These are phyloP conservation scores for Rhododendron ferrugineum DNA, from an alignment of 148 eudicot genomes.

Conservation along the genomic window DNA sequence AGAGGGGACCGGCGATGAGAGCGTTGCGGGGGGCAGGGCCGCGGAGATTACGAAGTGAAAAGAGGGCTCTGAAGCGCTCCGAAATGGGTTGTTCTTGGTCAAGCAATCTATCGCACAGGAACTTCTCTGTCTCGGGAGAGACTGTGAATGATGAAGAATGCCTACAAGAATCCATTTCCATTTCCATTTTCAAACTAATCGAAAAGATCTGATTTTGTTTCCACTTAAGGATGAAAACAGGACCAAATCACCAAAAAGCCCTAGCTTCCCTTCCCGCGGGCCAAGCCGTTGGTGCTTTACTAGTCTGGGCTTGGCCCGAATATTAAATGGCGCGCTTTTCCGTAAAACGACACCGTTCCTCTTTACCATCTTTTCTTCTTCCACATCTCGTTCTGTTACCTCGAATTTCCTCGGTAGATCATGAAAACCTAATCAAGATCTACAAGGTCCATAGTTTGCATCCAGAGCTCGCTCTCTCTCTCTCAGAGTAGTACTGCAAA, in stretches of 20 bases:
- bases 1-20: constrained; percentile 53
- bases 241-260: not conserved
- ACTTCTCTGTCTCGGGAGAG: constrained; percentile 52
- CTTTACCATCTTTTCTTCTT: not conserved
- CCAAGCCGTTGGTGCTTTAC: not conserved
- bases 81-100: constrained; percentile 64
- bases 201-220: not conserved
- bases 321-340: not conserved
- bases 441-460: not conserved
- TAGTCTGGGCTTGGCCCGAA: not conserved
- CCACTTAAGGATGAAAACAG: too few relatives aligned
- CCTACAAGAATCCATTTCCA: constrained; percentile 22
- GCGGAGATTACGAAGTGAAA: constrained; percentile 82
- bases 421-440: not conserved
- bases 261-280: not conserved
- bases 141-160: constrained; percentile 40
- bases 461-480: not conserved
- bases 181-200: not conserved
- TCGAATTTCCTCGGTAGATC: not conserved
- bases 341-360: not conserved
- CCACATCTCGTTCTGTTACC: not conserved
- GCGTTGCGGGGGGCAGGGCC: constrained; percentile 68
- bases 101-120: constrained; percentile 55
- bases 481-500: not conserved
- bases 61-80: constrained; percentile 80